phyloP scores from a whole-genome alignment of 2,329 filamentous ascomycete species.

The Diaporthe sp. region DNA sequence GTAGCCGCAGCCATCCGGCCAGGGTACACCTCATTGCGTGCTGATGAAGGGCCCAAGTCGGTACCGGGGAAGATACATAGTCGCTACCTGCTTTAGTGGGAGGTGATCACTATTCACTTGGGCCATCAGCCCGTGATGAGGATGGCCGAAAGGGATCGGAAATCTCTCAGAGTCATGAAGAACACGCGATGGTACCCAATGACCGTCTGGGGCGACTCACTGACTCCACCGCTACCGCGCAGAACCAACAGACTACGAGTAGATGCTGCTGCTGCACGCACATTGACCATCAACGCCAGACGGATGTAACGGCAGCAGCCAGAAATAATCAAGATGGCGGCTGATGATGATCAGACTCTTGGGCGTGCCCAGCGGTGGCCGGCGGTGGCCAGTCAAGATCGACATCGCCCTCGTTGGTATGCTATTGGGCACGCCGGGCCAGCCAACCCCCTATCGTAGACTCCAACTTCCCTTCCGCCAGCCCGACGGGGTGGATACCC shows the following conservation, averaged over 20 bases:
- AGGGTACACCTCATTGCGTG: neutral
- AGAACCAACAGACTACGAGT: neutral
- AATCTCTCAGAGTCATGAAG: constrained; percentile 22
- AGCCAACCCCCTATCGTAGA: neutral
- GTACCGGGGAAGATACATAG: neutral
- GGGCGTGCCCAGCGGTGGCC: neutral
- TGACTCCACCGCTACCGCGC: constrained; percentile 17
- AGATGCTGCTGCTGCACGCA: neutral
- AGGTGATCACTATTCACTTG: constrained; percentile 2
- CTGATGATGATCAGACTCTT: constrained; percentile 9
- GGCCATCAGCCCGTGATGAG: neutral
- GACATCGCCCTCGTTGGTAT: neutral
- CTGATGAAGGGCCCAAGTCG: neutral
- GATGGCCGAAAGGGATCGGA: constrained; percentile 5
- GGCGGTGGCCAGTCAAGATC: constrained; percentile 21
- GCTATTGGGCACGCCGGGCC: neutral
- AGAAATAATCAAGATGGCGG: neutral
- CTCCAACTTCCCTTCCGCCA: constrained; percentile 1
- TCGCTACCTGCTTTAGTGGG: neutral
- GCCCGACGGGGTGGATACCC: constrained; percentile 13
- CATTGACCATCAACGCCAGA: neutral
- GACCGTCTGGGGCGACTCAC: constrained; percentile 9
- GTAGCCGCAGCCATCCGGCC: neutral
- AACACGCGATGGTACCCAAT: constrained; percentile 19
- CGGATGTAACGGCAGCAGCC: neutral